Evolutionary conservation across 2,329 filamentous ascomycete genomes (phyloP), one percentile per base, ranked within the genome.

Genomic region (Corynespora cassiicola): DNA sequence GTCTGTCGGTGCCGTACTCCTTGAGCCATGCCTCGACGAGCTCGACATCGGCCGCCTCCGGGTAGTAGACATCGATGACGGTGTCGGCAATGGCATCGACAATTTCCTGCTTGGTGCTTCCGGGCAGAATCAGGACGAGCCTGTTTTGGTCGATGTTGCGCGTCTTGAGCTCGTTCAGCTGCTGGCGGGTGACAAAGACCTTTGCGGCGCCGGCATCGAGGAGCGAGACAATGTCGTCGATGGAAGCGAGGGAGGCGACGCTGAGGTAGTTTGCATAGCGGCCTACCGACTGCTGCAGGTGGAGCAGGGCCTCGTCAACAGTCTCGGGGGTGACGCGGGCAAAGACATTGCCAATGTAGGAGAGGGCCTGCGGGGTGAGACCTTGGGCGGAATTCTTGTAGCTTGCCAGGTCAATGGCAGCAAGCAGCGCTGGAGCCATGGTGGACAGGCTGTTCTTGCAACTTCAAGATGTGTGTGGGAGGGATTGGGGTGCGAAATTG

Each of bases 201-300:
- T 86, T 94, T 35, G 84, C 81, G 6, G 90, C 90, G 43, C 94
- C 94, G 49, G 84, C 81, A 66, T 99, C 88, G 39, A 99, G 82
- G 22, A 97, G 78, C 30, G 87, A 80, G 36, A 92, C 73, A 22
- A 97, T 76, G 49, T 95, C 87, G 52, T 90, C 86, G 38, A 76
- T 74, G 8, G 84, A 83, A 20, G 80, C 68, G 24, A 97, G 76
- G 15, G 73, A 72, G 4, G 87, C 86, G 33, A 85, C 90, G 57
- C 96, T 89, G 52, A 96, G 80, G 65, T 87, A 90, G 50, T 88
- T 80, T 51, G 76, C 68, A 36, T 81, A 78, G 7, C 70, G 68
- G 36, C 75, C 72, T 48, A 83, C 78, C 26, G 82, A 79, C 34
- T 77, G 68, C 37, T 77, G 75, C 26, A 86, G 71, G 58, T 85